Base-by-base conservation (phyloP, 345 rosid genomes). In the Nasturtium officinale region DNA sequence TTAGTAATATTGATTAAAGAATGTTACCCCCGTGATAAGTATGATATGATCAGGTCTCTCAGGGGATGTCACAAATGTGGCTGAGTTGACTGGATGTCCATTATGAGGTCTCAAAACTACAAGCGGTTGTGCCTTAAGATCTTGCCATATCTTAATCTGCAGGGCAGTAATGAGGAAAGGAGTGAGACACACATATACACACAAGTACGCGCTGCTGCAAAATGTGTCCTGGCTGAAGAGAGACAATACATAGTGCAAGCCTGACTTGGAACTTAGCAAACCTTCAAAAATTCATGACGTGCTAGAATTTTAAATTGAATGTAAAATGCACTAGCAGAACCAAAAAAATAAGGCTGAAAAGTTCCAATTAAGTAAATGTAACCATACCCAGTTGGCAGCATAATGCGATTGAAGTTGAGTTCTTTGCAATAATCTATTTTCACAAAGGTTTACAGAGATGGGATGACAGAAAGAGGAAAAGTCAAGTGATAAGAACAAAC, bases 141-240 rank as follows among this genome's bases (percentile, higher is more conserved):
- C 96, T 68, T 89, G 95, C 98, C 98, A 94, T 65, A 94, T 88
- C 81, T 94, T 94, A 56, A 94, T 82, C 98, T 94, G 88, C 72
- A 42, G 53, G 33, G 55, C 30, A 65, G 60, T 70, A 10, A 63
- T 28, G 46, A 38, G 57, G 6, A 47, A 50, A 43, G 38, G 55
- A 57, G 18, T 77, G 51, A 63, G 61, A 61, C 38, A 43, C 21
- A 17, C 16, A 2, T 45, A 69, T n/a, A 69, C 46, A 28, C 40
- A 28, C 10, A 63, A 32, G 54, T 9, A 59, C 33, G 11, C 69
- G 6, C 30, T 67, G 52, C 61, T 40, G 53, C 37, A 29, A 60
- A 58, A 68, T 52, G 52, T 40, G 55, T 43, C 12, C 28, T 12
- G 45, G 29, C 20, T 75, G 55, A 7, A 13, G 23, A 40, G 64